Evolutionary conservation across 208 protist species (phyloP), one percentile per base, ranked within the genome.

Genomic region (Crithidia brevicula): DNA sequence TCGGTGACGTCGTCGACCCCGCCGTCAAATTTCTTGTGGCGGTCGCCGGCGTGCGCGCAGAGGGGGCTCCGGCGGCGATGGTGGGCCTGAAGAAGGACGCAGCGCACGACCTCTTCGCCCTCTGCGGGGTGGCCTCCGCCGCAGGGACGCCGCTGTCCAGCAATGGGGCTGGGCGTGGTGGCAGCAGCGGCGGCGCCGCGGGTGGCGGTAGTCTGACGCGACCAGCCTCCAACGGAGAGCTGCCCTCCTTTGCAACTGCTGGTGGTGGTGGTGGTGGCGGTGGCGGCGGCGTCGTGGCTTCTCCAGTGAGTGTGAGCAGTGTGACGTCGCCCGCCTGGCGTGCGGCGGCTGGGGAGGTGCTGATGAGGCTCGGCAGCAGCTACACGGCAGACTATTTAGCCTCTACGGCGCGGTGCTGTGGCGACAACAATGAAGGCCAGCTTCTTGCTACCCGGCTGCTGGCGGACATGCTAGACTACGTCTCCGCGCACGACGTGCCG

Each of bases 381-480:
- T 96, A 83, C 71, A 71, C 54, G 10, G 81, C 87, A 11, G 86
- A 93, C 30, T 96, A 87, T 72, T 67, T 92, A 27, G 62, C 86
- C 18, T 80, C 77, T 13, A 67, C 93, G 40, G 82, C 86, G 11
- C 61, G 76, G 45, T 74, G 87, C 73, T 86, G 81, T 43, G 91
- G 91, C 9, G 88, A 94, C 57, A 74, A 77, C 59, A 81, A 72
- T 56, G 86, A 92, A 23, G 91, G 91, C 2, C 79, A 79, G 57
- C 71, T 93, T 11, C 67, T 92, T 23, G 82, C 86, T 11, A 86
- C 88, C 9, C 76, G 85, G 28, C 71, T 96, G 30, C 45, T 92
- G 38, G 76, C 74, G 8, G 88, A 94, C 62, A 83, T 67, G 20
- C 54, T 96, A 28, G 64, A 71, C 25, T 23, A 54, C 30, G 54